Percentiles rank a stretch among this genome's conserved stretches.
These are phyloP conservation scores for Tremella fuciformis DNA, from an alignment of 768 basidiomycete genomes.

Conservation along the genomic window DNA sequence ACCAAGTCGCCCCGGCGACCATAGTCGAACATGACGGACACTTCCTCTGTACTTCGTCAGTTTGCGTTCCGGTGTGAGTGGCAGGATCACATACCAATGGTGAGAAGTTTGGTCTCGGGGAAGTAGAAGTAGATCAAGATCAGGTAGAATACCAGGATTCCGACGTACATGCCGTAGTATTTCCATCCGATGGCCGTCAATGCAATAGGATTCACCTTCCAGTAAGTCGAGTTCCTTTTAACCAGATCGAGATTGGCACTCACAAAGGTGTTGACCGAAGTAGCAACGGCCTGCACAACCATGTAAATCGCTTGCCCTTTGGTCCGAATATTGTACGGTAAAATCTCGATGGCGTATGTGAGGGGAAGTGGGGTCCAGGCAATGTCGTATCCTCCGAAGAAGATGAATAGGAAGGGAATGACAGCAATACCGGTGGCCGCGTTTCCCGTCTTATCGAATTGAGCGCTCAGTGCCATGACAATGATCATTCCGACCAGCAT, in stretches of 20 bases:
- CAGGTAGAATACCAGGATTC: not conserved
- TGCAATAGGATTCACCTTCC: constrained; percentile 11
- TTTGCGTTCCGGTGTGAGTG: constrained; percentile 24
- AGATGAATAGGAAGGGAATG: constrained; percentile 18
- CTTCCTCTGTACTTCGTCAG: constrained; percentile 49
- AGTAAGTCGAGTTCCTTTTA: too few species aligned
- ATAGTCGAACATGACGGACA: constrained; percentile 17
- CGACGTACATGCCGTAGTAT: not conserved
- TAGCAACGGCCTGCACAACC: not conserved
- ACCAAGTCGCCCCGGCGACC: too few species aligned
- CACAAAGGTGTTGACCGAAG: not conserved
- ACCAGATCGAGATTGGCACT: too few species aligned
- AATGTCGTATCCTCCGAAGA: not conserved
- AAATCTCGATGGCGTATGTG: not conserved
- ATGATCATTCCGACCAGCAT: constrained; percentile 31
- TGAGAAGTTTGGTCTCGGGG: constrained; percentile 9
- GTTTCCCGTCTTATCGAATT: constrained; percentile 25
- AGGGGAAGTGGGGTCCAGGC: constrained; percentile 6
- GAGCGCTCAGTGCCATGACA: constrained; percentile 35
- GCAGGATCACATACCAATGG: constrained; percentile 12
- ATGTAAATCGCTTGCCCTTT: constrained; percentile 9
- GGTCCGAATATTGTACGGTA: constrained; percentile 4
- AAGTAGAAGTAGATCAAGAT: not conserved
- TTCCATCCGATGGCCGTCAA: not conserved
- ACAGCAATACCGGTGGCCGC: constrained; percentile 21